Conservation (phyloP, 2,329 filamentous ascomycete species). For the Cladosporium halotolerans region DNA sequence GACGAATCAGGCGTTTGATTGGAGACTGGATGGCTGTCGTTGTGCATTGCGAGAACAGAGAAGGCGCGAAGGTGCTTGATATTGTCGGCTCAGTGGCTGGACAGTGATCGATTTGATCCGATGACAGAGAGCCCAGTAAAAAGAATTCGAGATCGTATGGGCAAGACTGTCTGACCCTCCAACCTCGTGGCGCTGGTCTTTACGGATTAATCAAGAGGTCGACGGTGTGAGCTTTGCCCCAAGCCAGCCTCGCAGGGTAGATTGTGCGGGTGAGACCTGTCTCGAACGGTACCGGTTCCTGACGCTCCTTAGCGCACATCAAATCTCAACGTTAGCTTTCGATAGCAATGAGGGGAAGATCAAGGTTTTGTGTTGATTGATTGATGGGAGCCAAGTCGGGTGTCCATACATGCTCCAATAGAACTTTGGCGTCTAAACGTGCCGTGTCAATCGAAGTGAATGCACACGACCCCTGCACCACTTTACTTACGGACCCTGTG, state of each 20-base stretch:
- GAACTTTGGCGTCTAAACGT: too few species aligned
- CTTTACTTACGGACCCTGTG: not conserved
- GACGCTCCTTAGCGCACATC: slow-evolving; percentile 3
- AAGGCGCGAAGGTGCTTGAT: not conserved
- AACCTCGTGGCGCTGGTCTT: slow-evolving; percentile 6
- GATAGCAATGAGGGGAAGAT: not conserved
- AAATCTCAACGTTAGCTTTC: not conserved
- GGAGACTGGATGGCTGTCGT: not conserved
- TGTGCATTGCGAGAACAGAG: not conserved
- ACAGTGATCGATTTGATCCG: not conserved
- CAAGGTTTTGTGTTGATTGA: not conserved
- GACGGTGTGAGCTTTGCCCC: slow-evolving; percentile 1
- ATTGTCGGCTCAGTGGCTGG: slow-evolving; percentile 6
- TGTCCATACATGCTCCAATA: too few species aligned
- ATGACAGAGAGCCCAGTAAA: not conserved
- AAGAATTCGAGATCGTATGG: slow-evolving; percentile 1
- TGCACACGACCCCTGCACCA: not conserved
- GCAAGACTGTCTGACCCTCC: slow-evolving; percentile 2
- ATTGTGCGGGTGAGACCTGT: slow-evolving; percentile 10
- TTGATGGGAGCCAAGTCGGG: too few species aligned
- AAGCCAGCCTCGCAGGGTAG: slow-evolving; percentile 4
- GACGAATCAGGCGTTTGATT: not conserved
- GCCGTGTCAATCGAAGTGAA: not conserved
- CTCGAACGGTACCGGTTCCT: slow-evolving; percentile 7
- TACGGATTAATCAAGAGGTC: slow-evolving; percentile 1